Evolutionary conservation across 2,329 filamentous ascomycete genomes (phyloP).

Genomic region (Calonectria pteridis): DNA sequence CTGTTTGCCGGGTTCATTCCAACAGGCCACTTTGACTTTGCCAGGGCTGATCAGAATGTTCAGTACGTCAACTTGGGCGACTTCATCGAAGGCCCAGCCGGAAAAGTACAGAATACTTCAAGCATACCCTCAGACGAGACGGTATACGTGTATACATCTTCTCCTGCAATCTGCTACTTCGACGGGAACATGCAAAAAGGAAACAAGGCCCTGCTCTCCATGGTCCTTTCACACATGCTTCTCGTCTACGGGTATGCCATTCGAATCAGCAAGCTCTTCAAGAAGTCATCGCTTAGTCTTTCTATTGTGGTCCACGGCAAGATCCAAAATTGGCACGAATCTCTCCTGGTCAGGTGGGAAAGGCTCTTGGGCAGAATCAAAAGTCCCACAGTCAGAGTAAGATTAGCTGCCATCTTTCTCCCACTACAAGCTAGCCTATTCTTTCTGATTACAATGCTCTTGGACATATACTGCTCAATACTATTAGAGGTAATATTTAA

Average conservation of each 20-base stretch:
- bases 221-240: not conserved
- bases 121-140: not conserved
- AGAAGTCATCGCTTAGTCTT: not conserved
- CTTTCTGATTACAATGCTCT: not conserved
- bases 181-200: not conserved
- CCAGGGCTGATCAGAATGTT: not conserved
- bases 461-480: constrained; percentile 10
- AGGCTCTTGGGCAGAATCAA: not conserved
- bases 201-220: not conserved
- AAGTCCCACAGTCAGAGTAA: not conserved
- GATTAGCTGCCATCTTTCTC: not conserved
- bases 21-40: not conserved
- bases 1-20: constrained; percentile 1
- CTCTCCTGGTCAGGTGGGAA: not conserved
- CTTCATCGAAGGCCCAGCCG: not conserved
- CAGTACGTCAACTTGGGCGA: not conserved
- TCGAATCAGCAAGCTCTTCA: constrained; percentile 8
- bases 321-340: not conserved
- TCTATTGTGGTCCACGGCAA: not conserved
- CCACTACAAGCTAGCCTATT: not conserved
- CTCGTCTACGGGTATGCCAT: constrained; percentile 1
- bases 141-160: not conserved
- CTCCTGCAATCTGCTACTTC: not conserved
- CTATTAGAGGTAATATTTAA: not conserved
- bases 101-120: not conserved